These are phyloP conservation scores for Aspergillus aculeatus DNA, from an alignment of 2,329 filamentous ascomycete genomes.

Conservation along the genomic window DNA sequence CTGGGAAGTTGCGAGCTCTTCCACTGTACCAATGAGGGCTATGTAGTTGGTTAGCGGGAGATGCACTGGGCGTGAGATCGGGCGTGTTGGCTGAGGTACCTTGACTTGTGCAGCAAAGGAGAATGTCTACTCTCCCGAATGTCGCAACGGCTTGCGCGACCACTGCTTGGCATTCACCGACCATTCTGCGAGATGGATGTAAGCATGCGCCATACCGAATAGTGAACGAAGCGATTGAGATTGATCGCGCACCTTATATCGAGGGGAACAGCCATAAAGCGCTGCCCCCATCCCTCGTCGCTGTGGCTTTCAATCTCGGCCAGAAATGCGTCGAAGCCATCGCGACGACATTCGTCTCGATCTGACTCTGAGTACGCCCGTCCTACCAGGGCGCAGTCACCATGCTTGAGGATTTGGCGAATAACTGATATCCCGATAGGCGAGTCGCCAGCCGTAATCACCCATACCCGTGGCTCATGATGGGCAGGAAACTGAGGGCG, in stretches of 20 bases:
- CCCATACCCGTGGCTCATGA: conserved; percentile 79
- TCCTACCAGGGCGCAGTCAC: conserved; percentile 85
- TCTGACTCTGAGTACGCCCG: conserved; percentile 77
- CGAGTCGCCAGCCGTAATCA: conserved; percentile 82
- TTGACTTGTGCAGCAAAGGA: conserved; percentile 87
- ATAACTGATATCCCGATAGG: conserved; percentile 81
- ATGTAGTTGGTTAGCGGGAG: conserved; percentile 10
- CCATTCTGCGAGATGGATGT: conserved; percentile 43
- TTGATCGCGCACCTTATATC: conserved; percentile 51
- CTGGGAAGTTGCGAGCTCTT: conserved; percentile 75
- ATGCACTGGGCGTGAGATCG: neutral
- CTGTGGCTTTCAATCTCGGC: conserved; percentile 59
- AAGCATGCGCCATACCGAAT: conserved; percentile 9
- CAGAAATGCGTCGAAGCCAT: conserved; percentile 77
- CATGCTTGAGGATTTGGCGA: conserved; percentile 79
- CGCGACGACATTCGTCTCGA: conserved; percentile 67
- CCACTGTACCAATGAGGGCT: conserved; percentile 87
- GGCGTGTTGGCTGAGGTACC: conserved; percentile 49
- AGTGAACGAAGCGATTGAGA: neutral
- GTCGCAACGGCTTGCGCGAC: conserved; percentile 80
- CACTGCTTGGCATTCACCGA: conserved; percentile 76
- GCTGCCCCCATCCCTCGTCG: conserved; percentile 75
- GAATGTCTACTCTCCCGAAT: conserved; percentile 84
- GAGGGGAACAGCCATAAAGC: conserved; percentile 63
- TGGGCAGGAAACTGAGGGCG: conserved; percentile 57